These are phyloP conservation scores for Yarrowia sp. DNA, from an alignment of 805 yeast genomes.

Conservation along the genomic window DNA sequence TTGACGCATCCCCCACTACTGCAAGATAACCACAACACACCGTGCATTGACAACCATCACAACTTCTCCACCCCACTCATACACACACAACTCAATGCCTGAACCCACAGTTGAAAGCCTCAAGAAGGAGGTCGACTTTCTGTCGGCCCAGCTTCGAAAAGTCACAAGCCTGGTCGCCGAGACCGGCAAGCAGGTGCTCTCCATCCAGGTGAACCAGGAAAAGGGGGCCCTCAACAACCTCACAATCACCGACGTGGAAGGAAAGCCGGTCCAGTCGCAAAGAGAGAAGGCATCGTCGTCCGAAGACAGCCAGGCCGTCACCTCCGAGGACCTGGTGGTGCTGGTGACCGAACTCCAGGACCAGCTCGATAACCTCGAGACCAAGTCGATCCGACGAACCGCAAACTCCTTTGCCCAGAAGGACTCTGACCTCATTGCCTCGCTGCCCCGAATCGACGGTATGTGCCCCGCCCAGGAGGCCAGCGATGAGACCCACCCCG, in stretches of 20 bases:
- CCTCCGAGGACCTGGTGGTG: constrained; percentile 81
- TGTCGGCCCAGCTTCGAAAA: constrained; percentile 21
- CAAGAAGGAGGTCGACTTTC: constrained; percentile 14
- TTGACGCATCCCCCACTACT: too few relatives aligned
- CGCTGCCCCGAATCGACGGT: constrained; percentile 77
- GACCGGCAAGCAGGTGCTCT: constrained; percentile 18
- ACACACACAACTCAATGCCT: neutral
- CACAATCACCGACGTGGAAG: constrained; percentile 21
- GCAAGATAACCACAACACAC: neutral
- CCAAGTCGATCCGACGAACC: constrained; percentile 67
- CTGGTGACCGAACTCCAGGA: constrained; percentile 87
- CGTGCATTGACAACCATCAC: neutral
- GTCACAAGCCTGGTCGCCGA: constrained; percentile 17
- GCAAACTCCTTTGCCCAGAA: constrained; percentile 54
- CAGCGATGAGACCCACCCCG: constrained; percentile 22
- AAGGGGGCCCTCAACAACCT: constrained; percentile 15
- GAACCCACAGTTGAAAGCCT: constrained; percentile 20
- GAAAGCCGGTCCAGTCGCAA: constrained; percentile 7
- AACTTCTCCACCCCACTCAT: neutral
- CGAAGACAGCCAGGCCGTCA: constrained; percentile 59
- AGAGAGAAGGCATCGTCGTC: neutral
- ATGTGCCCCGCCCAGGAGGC: constrained; percentile 51
- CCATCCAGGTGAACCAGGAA: constrained; percentile 22
- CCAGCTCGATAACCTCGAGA: constrained; percentile 73
- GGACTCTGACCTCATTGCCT: constrained; percentile 51